Base-by-base conservation (phyloP, 495 filamentous ascomycete genomes). In the Schizothecium vesticola region DNA sequence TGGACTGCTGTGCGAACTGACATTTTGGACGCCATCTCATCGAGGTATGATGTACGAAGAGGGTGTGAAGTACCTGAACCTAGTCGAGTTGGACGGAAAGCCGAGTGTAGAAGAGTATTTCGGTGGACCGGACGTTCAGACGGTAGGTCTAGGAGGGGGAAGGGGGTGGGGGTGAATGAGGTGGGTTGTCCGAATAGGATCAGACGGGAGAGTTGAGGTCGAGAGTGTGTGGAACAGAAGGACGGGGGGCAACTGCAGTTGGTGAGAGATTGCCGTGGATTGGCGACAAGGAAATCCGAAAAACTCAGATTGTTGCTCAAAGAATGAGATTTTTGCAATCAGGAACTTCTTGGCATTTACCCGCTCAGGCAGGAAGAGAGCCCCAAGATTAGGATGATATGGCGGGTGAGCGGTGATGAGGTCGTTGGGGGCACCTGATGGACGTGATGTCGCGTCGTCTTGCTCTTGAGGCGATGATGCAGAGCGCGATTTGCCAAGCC, bases 21-120 rank as follows among this genome's bases (percentile, higher is more conserved):
- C 76, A 78, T 74, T 67, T 77, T 77, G 63, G 75, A 65, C 43
- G 73, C 74, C 74, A 75, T 76, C 3, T 51, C 70, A 60, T 12
- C 19, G n/a, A 12, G 1, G 3, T 55, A 61, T 25, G 13, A 6
- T 13, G 13, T 59, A 43, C 12, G 16, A 21, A 7, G n/a, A n/a
- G n/a, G n/a, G n/a, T n/a, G n/a, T n/a, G n/a, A n/a, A n/a, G n/a
- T n/a, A n/a, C n/a, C n/a, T 63, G 16, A 28, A 19, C 6, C 28
- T 10, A 9, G 28, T 28, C 26, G 31, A 11, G 26, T 31, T 13
- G 33, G 33, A 36, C 33, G 33, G 31, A 36, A 29, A 36, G 26
- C 26, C 6, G 26, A 28, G 26, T 28, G 26, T 3, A 3, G 6
- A 6, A 28, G 26, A 2, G 6, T 2, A 28, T 6, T 2, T 28